phyloP scores from a whole-genome alignment of 345 rosid genomes.

The Sisymbrium altissimum region DNA sequence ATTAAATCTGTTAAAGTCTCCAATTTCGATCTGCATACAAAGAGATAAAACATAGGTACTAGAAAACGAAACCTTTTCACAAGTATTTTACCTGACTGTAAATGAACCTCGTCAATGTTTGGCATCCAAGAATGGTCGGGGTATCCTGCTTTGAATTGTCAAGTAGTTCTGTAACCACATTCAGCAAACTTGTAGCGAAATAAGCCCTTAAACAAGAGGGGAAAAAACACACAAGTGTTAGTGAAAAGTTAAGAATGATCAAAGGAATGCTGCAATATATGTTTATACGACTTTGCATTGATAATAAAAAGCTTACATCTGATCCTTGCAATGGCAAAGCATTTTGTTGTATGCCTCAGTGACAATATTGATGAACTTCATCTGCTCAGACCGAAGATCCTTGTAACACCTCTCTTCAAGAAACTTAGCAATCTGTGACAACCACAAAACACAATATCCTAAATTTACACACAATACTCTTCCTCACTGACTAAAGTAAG shows the following conservation, averaged over 20 bases:
- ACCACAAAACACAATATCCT: conserved; percentile 10
- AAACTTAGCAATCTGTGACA: conserved; percentile 69
- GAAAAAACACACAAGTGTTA: background rate
- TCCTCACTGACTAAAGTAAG: background rate
- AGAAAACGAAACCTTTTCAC: background rate
- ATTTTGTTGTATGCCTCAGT: conserved; percentile 70
- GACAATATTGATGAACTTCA: conserved; percentile 60
- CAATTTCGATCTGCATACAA: background rate
- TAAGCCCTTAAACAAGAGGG: conserved; percentile 54
- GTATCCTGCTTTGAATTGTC: conserved; percentile 70
- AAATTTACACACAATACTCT: background rate
- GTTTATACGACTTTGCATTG: background rate
- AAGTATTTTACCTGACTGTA: conserved; percentile 63
- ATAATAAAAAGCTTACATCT: conserved; percentile 57
- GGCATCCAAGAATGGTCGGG: conserved; percentile 73
- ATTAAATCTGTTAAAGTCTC: background rate
- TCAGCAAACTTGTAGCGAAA: conserved; percentile 77
- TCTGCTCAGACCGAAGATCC: conserved; percentile 72
- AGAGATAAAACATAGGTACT: background rate
- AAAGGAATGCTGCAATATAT: background rate
- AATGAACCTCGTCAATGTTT: conserved; percentile 75
- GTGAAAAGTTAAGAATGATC: background rate
- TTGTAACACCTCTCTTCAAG: conserved; percentile 93
- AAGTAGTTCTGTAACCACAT: conserved; percentile 68
- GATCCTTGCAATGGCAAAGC: conserved; percentile 77